Base-by-base conservation (phyloP, 768 basidiomycete genomes). In the Glaciozyma martinii region DNA sequence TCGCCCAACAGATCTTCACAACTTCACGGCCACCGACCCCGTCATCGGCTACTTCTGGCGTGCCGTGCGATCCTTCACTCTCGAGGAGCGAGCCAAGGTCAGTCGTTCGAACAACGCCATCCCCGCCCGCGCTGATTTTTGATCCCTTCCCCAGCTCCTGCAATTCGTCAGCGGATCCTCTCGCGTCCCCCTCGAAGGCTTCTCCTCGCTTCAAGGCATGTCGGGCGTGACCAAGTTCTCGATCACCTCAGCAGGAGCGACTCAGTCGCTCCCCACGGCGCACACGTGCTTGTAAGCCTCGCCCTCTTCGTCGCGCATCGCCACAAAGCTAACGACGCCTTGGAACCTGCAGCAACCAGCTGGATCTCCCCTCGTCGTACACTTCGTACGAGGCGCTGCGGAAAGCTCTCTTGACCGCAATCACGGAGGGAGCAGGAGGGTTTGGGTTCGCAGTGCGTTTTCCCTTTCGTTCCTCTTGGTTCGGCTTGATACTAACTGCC, bases 31-130 rank as follows among this genome's bases (percentile, higher is more conserved):
- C 25, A 65, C 58, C 4, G 93, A 99, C 76, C 90, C 94, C 9
- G 92, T 94, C 73, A 92, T 98, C 65, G 86, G 89, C 33, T 99
- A 93, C 93, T 97, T 91, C 88, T 99, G 95, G 95, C 84, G 95
- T 70, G 94, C 94, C 3, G 82, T 99, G 50, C 91, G 98, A 77
- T 94, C 91, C 13, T 97, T 97, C 79, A 90, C 88, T 71, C 88
- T 94, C 42, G 93, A 97, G 72, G 95, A 99, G 77, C 82, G 91
- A 62, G 92, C 95, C 40, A 92, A 95, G 76, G 66, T 64, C 18
- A 56, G 60, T 40, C 13, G 23, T 19, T 21, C 1, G 49, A 33
- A 5, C 33, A 18, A 21, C 16, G 19, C 13, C 40, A 37, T 42
- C 21, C 6, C 27, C 19, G 53, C 53, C 25, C 5, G 21, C 3